phyloP scores from a whole-genome alignment of 371 early-diverging fungal genomes.

The Rhizopus microsporus region DNA sequence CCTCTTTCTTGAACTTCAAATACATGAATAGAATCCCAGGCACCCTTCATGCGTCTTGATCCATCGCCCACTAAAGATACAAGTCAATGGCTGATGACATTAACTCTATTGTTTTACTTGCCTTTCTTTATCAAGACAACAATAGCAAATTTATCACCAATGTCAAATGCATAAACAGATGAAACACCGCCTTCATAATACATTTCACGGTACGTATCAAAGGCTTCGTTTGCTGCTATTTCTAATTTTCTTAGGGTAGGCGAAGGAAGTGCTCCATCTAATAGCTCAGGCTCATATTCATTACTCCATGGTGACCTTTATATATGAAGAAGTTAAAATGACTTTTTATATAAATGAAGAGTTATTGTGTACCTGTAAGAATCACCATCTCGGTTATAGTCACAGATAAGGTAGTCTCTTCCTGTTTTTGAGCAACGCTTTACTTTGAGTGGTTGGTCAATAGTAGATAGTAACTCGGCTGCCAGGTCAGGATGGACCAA shows the following conservation, averaged over 20 bases:
- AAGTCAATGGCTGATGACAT: too few relatives aligned
- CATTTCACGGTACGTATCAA: conserved; percentile 94
- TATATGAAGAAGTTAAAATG: background rate
- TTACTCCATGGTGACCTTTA: conserved; percentile 95
- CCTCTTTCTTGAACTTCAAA: conserved; percentile 87
- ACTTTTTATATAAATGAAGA: background rate
- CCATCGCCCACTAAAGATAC: conserved; percentile 62
- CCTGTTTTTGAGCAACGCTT: conserved; percentile 72
- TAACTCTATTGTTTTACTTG: background rate
- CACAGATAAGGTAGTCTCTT: conserved; percentile 87
- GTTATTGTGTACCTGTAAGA: conserved; percentile 74
- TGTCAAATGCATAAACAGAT: conserved; percentile 83
- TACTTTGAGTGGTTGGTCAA: conserved; percentile 94
- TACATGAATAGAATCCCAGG: conserved; percentile 99
- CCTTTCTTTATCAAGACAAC: conserved; percentile 96
- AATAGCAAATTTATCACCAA: conserved; percentile 90
- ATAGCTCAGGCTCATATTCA: conserved; percentile 87
- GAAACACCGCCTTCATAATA: conserved; percentile 97
- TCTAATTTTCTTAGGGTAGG: conserved; percentile 85
- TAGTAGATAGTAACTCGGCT: conserved; percentile 86
- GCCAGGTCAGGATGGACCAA: conserved; percentile 82
- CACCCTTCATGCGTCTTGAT: conserved; percentile 74
- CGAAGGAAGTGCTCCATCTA: conserved; percentile 82
- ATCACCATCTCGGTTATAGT: conserved; percentile 96
- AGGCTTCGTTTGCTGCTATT: conserved; percentile 92